Conservation (phyloP, 331 rosid genomes). For the Arachis monticola region DNA sequence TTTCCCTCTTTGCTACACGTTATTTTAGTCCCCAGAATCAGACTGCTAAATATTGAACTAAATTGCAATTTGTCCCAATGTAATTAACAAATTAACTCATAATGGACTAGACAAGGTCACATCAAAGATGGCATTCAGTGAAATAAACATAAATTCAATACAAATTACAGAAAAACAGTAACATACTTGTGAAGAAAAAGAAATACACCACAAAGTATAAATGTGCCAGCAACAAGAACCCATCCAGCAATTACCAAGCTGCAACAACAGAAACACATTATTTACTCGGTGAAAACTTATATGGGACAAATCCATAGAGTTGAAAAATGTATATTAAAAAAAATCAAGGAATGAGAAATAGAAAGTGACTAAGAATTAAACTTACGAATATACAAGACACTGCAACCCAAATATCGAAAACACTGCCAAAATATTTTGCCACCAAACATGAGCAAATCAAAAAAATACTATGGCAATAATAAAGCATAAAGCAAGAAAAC, state of each 20-base stretch:
- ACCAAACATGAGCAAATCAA: constrained; percentile 33
- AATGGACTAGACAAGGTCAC: background rate
- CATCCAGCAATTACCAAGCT: constrained; percentile 73
- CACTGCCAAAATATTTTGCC: constrained; percentile 51
- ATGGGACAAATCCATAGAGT: background rate
- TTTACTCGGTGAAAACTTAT: constrained; percentile 4
- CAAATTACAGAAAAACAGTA: background rate
- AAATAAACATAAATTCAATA: constrained; percentile 6
- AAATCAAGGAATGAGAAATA: background rate
- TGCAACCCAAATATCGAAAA: constrained; percentile 64
- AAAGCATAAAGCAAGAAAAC: constrained; percentile 15
- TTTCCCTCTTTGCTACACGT: background rate
- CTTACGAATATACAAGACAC: constrained; percentile 68
- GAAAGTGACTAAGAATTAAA: constrained; percentile 23
- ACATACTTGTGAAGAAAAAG: constrained; percentile 78
- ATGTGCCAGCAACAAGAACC: constrained; percentile 72
- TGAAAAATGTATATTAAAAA: background rate
- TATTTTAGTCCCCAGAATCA: background rate
- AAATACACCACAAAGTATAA: constrained; percentile 71
- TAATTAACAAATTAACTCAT: constrained; percentile 8
- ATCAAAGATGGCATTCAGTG: too few relatives aligned
- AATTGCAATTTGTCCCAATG: background rate
- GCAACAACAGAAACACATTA: constrained; percentile 42
- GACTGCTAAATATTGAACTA: constrained; percentile 15
- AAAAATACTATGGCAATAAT: background rate